phyloP scores from a whole-genome alignment of 345 rosid genomes.

The Acer negundo region DNA sequence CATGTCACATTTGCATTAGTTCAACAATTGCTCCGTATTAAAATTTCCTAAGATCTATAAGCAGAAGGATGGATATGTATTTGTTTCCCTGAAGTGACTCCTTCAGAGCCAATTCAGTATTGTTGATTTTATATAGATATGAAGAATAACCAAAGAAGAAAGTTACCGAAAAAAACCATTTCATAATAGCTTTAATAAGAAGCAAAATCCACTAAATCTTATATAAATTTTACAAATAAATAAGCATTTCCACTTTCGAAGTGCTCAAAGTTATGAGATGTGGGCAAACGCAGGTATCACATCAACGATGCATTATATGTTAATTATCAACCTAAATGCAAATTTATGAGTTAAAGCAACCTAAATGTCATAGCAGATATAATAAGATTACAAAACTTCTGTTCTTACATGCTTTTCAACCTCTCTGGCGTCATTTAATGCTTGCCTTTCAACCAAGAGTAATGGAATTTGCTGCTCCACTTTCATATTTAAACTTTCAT shows the following conservation, averaged over 20 bases:
- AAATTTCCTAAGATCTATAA: background rate
- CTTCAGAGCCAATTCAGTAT: background rate
- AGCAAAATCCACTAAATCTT: background rate
- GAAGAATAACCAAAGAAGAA: background rate
- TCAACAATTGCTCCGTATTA: background rate
- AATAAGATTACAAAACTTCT: constrained; percentile 2
- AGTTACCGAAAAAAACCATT: background rate
- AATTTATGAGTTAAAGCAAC: background rate
- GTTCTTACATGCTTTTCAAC: constrained; percentile 86
- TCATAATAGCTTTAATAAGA: background rate
- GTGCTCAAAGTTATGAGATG: constrained; percentile 9
- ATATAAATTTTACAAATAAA: background rate
- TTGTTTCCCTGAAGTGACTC: background rate
- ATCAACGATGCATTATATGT: background rate
- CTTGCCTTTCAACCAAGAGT: constrained; percentile 95
- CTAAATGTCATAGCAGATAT: background rate
- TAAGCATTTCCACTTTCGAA: background rate
- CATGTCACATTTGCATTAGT: background rate
- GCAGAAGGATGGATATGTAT: background rate
- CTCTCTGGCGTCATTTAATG: constrained; percentile 92
- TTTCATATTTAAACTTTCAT: constrained; percentile 80
- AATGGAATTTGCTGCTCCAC: constrained; percentile 87
- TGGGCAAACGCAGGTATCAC: background rate
- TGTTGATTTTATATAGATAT: background rate
- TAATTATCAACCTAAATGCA: background rate